These are phyloP conservation scores for Penicillium samsonianum DNA, from an alignment of 495 filamentous ascomycete species.

Conservation along the genomic window DNA sequence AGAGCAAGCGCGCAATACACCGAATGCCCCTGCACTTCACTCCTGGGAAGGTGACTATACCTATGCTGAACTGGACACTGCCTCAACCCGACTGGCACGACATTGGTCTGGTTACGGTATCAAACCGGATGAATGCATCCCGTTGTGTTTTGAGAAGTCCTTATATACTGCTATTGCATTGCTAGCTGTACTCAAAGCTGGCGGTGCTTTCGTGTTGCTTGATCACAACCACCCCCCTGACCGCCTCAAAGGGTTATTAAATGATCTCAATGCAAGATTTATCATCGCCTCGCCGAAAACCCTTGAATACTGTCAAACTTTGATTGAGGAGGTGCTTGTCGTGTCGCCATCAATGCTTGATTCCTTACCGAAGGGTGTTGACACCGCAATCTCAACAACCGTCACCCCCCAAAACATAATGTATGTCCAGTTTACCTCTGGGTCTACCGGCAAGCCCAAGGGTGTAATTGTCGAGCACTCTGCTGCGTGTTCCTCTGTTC, in stretches of 20 bases:
- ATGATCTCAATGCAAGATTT: not conserved
- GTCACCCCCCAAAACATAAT: slow-evolving; percentile 4
- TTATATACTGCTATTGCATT: slow-evolving; percentile 42
- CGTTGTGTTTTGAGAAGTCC: slow-evolving; percentile 49
- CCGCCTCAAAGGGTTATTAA: slow-evolving; percentile 1
- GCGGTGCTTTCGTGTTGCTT: slow-evolving; percentile 3
- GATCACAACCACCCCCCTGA: slow-evolving; percentile 4
- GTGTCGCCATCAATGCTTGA: not conserved
- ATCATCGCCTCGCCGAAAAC: not conserved
- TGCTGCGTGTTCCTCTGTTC: slow-evolving; percentile 13
- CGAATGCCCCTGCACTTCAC: not conserved
- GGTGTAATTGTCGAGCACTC: slow-evolving; percentile 73
- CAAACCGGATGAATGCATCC: slow-evolving; percentile 38
- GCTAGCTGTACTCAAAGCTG: slow-evolving; percentile 44
- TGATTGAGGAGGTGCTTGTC: not conserved
- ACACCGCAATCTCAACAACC: not conserved
- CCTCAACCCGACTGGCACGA: slow-evolving; percentile 25
- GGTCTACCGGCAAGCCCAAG: slow-evolving; percentile 77
- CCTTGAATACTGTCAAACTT: not conserved
- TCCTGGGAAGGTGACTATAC: slow-evolving; percentile 31
- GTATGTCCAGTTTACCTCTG: slow-evolving; percentile 69
- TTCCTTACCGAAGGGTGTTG: not conserved
- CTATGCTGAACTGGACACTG: slow-evolving; percentile 46
- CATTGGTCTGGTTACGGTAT: slow-evolving; percentile 25
- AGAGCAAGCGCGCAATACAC: not conserved